phyloP scores from a whole-genome alignment of 768 basidiomycete species.

The Boletus eberwhitei region DNA sequence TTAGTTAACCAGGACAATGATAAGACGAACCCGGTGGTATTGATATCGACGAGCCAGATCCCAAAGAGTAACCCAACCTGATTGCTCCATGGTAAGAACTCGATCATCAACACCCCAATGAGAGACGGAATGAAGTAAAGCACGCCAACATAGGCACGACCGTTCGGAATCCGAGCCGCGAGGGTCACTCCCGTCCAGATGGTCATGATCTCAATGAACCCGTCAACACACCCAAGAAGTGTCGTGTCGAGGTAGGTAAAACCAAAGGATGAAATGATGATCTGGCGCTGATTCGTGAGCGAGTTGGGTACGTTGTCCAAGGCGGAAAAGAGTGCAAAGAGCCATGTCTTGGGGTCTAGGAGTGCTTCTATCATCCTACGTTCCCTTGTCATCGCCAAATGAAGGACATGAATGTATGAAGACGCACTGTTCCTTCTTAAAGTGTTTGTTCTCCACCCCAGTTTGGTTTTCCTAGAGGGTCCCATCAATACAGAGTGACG shows the following conservation, averaged over 20 bases:
- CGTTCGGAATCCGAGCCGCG: slow-evolving; percentile 53
- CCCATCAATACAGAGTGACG: neutral
- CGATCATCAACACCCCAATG: slow-evolving; percentile 58
- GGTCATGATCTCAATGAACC: slow-evolving; percentile 62
- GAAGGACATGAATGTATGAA: neutral
- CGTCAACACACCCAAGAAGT: slow-evolving; percentile 64
- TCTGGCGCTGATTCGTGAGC: slow-evolving; percentile 58
- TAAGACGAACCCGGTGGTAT: slow-evolving; percentile 58
- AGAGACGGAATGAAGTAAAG: slow-evolving; percentile 64
- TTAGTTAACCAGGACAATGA: slow-evolving; percentile 61
- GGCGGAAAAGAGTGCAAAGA: slow-evolving; percentile 66
- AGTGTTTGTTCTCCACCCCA: slow-evolving; percentile 77
- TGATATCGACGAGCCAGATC: slow-evolving; percentile 38
- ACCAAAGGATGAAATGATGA: slow-evolving; percentile 66
- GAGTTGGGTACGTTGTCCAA: slow-evolving; percentile 65
- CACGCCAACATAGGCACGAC: slow-evolving; percentile 61
- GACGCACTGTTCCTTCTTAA: slow-evolving; percentile 75
- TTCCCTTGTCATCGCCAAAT: neutral
- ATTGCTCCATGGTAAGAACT: slow-evolving; percentile 61
- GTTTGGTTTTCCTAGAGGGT: slow-evolving; percentile 62
- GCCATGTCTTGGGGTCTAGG: slow-evolving; percentile 69
- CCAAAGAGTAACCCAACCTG: slow-evolving; percentile 63
- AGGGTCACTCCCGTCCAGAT: slow-evolving; percentile 65
- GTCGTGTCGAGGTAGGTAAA: slow-evolving; percentile 65
- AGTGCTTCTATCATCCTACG: slow-evolving; percentile 66